phyloP scores from a whole-genome alignment of 2,329 filamentous ascomycete genomes.

The Colletotrichum sp. region DNA sequence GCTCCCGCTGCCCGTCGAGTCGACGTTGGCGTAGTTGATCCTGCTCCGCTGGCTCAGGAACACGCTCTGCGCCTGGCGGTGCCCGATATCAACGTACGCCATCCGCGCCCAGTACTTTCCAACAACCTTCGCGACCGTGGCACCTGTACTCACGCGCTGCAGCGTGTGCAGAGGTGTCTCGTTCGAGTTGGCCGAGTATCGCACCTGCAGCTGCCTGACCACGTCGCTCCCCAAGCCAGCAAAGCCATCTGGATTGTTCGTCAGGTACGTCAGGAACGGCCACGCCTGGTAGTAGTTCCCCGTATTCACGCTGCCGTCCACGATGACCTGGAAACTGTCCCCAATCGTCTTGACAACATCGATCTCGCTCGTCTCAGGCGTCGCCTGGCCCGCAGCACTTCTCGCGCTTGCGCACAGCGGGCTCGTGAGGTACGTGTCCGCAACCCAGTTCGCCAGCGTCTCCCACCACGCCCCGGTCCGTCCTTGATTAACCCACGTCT shows the following conservation, averaged over 20 bases:
- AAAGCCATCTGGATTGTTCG: slow-evolving; percentile 51
- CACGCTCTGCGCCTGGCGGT: slow-evolving; percentile 40
- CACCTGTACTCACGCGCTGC: slow-evolving; percentile 37
- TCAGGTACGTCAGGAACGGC: slow-evolving; percentile 54
- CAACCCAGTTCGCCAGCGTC: slow-evolving; percentile 54
- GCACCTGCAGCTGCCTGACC: slow-evolving; percentile 45
- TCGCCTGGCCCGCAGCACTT: slow-evolving; percentile 32
- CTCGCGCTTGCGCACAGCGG: slow-evolving; percentile 45
- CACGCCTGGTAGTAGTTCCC: slow-evolving; percentile 59
- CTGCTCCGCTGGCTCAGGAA: slow-evolving; percentile 38
- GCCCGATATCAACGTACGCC: slow-evolving; percentile 56
- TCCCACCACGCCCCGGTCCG: slow-evolving; percentile 58
- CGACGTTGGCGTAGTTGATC: slow-evolving; percentile 48
- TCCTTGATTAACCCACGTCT: slow-evolving; percentile 47
- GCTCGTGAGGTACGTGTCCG: slow-evolving; percentile 52
- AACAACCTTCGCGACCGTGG: slow-evolving; percentile 45
- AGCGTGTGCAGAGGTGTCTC: slow-evolving; percentile 55
- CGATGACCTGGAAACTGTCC: slow-evolving; percentile 48
- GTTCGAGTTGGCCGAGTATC: slow-evolving; percentile 48
- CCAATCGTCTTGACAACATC: slow-evolving; percentile 49
- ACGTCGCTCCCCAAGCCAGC: slow-evolving; percentile 43
- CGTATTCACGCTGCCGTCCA: slow-evolving; percentile 44
- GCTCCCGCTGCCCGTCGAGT: slow-evolving; percentile 32
- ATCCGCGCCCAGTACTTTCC: slow-evolving; percentile 57
- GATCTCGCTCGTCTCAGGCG: slow-evolving; percentile 33